Evolutionary conservation across 2,329 filamentous ascomycete genomes (phyloP).

Genomic region (Sporothrix dimorphospora): DNA sequence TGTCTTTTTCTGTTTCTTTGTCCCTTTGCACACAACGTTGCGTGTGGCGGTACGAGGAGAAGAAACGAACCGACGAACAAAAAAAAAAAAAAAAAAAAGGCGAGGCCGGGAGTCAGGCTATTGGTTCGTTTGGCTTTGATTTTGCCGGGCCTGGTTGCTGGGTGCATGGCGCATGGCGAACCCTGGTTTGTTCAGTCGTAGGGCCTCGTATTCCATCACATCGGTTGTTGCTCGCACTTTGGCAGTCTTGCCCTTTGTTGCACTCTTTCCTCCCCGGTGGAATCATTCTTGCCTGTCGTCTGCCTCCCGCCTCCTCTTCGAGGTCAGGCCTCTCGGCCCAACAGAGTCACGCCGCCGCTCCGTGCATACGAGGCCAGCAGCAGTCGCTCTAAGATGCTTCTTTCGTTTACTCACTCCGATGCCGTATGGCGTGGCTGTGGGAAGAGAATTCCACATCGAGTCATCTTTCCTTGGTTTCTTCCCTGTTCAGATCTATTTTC

Average conservation of each 20-base stretch:
- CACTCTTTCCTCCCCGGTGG: not conserved
- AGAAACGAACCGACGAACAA: too few species aligned
- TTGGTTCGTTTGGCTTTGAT: not conserved
- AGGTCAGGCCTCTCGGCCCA: not conserved
- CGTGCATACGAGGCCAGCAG: not conserved
- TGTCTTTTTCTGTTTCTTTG: not conserved
- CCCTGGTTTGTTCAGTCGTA: not conserved
- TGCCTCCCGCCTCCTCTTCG: too few species aligned
- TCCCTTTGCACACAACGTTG: constrained; percentile 24
- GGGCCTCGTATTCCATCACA: constrained; percentile 19
- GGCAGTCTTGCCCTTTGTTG: not conserved
- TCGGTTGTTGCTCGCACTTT: not conserved
- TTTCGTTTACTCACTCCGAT: not conserved
- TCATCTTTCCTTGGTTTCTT: not conserved
- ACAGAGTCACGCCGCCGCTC: not conserved
- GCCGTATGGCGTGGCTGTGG: not conserved
- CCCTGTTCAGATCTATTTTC: not conserved
- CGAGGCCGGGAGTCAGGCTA: not conserved
- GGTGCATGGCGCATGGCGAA: not conserved
- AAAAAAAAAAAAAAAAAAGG: not conserved
- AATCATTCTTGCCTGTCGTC: not conserved
- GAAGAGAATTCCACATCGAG: constrained; percentile 1
- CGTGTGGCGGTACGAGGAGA: constrained; percentile 22
- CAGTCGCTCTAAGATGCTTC: not conserved
- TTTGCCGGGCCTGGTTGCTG: not conserved